Evolutionary conservation across 2,329 filamentous ascomycete genomes (phyloP).

Genomic region (Colletotrichum siamense): DNA sequence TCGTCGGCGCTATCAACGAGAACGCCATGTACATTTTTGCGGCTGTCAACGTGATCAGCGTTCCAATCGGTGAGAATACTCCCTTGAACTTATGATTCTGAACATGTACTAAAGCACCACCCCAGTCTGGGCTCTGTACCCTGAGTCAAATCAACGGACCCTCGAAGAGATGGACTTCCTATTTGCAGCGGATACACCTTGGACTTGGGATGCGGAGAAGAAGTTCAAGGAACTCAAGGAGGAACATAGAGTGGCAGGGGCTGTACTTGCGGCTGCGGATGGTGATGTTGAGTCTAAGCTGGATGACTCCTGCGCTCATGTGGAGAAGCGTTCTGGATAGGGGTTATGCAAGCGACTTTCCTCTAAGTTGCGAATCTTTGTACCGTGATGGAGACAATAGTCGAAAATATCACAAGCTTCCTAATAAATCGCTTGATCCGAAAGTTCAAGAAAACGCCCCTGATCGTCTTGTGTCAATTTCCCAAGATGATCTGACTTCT

Average conservation of each 20-base stretch:
- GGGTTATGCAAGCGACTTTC: too few relatives aligned
- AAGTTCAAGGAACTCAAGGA: not conserved
- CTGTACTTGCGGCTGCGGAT: not conserved
- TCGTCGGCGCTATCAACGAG: not conserved
- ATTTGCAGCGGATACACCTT: not conserved
- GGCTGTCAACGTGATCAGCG: not conserved
- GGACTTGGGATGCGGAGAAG: not conserved
- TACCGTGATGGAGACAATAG: too few relatives aligned
- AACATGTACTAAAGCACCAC: accelerated
- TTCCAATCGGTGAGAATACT: not conserved
- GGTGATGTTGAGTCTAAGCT: not conserved
- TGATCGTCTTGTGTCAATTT: too few relatives aligned
- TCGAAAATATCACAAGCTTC: too few relatives aligned
- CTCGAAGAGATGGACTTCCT: not conserved
- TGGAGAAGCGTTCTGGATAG: not conserved
- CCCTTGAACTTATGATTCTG: accelerated
- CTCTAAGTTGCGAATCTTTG: accelerated
- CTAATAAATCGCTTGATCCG: too few relatives aligned
- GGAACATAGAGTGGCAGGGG: not conserved
- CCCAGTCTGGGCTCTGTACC: not conserved
- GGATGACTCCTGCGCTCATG: not conserved
- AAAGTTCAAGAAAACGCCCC: too few relatives aligned
- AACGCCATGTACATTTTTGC: not conserved
- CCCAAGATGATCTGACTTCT: too few relatives aligned
- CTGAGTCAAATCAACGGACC: not conserved